Conservation (phyloP, 2,329 filamentous ascomycete species). For the Fusarium fracticaudum region DNA sequence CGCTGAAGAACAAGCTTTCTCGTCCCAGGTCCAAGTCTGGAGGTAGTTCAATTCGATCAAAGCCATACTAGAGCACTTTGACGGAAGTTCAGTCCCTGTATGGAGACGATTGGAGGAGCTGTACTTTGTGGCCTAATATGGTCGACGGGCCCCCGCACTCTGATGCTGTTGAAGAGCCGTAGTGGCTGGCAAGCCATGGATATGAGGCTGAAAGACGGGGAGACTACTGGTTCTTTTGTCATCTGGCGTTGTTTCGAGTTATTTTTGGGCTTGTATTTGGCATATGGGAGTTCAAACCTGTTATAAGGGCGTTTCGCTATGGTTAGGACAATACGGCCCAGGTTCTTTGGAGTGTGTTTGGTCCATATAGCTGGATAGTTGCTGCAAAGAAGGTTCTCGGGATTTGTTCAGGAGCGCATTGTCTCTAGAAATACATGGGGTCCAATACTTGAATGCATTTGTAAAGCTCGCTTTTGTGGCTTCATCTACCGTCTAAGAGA, state of each 20-base stretch:
- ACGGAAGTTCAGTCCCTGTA: too few relatives aligned
- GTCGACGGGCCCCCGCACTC: fast-evolving
- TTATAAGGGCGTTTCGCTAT: neutral
- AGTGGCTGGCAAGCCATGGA: neutral
- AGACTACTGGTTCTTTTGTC: fast-evolving
- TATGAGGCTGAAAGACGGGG: neutral
- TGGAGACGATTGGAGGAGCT: neutral
- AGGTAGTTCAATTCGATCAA: neutral
- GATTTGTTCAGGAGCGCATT: fast-evolving
- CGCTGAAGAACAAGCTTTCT: neutral
- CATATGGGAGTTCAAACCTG: too few relatives aligned
- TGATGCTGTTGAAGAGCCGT: neutral
- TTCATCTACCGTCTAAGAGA: neutral
- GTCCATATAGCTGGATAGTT: neutral
- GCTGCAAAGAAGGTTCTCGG: too few relatives aligned
- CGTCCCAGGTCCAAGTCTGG: neutral
- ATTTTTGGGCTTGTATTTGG: neutral
- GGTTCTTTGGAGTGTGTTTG: neutral
- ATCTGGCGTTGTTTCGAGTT: neutral
- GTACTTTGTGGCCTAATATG: fast-evolving
- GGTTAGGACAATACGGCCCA: fast-evolving
- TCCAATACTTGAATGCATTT: too few relatives aligned
- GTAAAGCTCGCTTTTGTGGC: too few relatives aligned
- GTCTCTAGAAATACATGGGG: neutral
- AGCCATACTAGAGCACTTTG: neutral